Conservation (phyloP, 2,329 filamentous ascomycete species). For the Lachnellula occidentalis region DNA sequence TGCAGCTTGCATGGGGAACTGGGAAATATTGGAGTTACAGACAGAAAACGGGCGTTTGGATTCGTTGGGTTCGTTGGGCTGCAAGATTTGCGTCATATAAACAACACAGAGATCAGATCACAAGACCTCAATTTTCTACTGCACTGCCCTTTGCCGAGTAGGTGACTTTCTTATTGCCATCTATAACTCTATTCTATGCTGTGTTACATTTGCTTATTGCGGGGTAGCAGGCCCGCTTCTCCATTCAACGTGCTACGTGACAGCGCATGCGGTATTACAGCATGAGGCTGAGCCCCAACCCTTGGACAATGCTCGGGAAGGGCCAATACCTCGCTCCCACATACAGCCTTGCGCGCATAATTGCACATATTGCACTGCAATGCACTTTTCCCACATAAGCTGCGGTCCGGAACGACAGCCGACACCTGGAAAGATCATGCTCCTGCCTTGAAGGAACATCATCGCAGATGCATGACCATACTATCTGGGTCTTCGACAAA, state of each 20-base stretch:
- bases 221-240: slow-evolving; percentile 12
- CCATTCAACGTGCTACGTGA: slow-evolving; percentile 5
- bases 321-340: neutral
- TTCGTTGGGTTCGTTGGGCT: slow-evolving; percentile 1
- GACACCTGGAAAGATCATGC: neutral
- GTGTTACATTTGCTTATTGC: slow-evolving; percentile 2
- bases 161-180: slow-evolving; percentile 1
- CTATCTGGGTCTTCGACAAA: slow-evolving; percentile 79
- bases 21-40: neutral
- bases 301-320: neutral
- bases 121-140: slow-evolving; percentile 3
- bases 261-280: slow-evolving; percentile 9
- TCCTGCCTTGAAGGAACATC: slow-evolving; percentile 24
- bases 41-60: neutral
- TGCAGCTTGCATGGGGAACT: neutral
- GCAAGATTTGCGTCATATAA: neutral
- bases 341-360: neutral
- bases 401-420: neutral
- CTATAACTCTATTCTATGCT: slow-evolving; percentile 3
- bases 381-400: neutral
- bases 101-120: neutral
- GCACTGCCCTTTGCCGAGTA: neutral
- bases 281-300: slow-evolving; percentile 9
- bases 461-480: slow-evolving; percentile 81
- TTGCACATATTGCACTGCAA: no score